Base-by-base conservation (phyloP, 768 basidiomycete species). In the Ramaria sp. region DNA sequence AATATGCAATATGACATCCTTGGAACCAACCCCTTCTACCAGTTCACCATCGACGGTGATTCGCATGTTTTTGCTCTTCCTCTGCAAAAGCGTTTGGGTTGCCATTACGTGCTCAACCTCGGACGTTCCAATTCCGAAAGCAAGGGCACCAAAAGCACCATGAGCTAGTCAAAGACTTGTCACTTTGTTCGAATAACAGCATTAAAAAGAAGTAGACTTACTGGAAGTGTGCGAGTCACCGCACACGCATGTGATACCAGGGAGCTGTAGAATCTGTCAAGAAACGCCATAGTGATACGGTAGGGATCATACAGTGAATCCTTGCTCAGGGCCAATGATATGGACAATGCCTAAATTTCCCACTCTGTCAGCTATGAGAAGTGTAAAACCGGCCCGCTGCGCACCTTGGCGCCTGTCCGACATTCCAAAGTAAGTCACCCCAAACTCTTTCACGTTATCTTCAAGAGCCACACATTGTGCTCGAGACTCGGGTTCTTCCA, bases 91-190 rank as follows among this genome's bases (percentile, higher is more conserved):
- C 50, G 89, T 91, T 70, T 94, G 91, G 7, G 91, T 94, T 13
- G 91, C 91, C 49, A 94, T 83, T 61, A 93, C 91, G 67, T 94
- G 91, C 67, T 94, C 91, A 63, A 94, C 91, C 67, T 94, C 91
- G 51, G 90, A 92, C 12, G 91, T 94, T 41, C 91, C 91, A 63
- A 94, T 93, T 59, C 91, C 91, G 64, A 93, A 94, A 0, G 91
- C 91, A 60, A 94, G 78, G 48, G 91, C 91, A 48, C 91, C 91
- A 66, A 94, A 94, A 2, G 91, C 91, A 50, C 91, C 91, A 67
- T 94, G 91, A 12, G 91, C 87, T 89, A 59, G 2, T 59, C 12
- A 37, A 33, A 7, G 31, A 24, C 20, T 38, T 22, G 30, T 4
- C 45, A 50, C 19, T 62, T 46, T 34, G 34, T 42, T 41, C 6